Base-by-base conservation (phyloP, 2,329 filamentous ascomycete genomes). In the Stachybotrys chartarum region DNA sequence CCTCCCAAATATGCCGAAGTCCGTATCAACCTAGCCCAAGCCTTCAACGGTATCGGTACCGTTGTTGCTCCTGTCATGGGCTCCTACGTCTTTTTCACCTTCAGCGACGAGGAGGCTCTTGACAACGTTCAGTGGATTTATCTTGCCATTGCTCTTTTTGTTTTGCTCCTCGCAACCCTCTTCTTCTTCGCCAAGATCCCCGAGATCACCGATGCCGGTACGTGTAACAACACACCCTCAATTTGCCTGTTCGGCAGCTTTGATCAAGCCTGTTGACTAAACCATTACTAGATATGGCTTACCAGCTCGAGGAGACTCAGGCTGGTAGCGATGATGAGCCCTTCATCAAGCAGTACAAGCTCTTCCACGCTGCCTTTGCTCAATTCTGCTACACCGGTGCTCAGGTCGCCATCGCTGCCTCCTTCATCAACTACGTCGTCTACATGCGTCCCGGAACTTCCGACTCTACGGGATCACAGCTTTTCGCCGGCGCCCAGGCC, bases 301-400 rank as follows among this genome's bases (percentile, higher is more conserved):
- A 82, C 62, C 83, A 88, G 65, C 83, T 82, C 3, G 70, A 76
- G 42, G 77, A 82, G 57, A 66, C 78, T 3, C 70, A 82, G 55
- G 77, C 78, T 10, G 78, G 77, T 50, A 79, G 77, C 52, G 76
- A 81, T 56, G 78, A 84, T 60, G 80, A 83, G 66, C 84, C 87
- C 0, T 80, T 90, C 60, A 72, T 75, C 63, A 87, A 88, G 70
- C 86, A 90, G 62, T 91, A 87, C 69, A 82, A 83, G 30, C 77
- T 92, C 3, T 91, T 91, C 76, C 87, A 90, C 63, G 89, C 87
- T 12, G 82, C 87, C 0, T 81, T 85, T 61, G 86, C 87, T 0
- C 88, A 93, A 61, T 92, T 92, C 70, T 89, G 85, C 67, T 94
- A 93, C 68, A 87, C 77, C 0, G 89, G 89, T 51, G 83, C 87